These are phyloP conservation scores for Fomes fomentarius DNA, from an alignment of 1,284 basidiomycete genomes.

Conservation along the genomic window DNA sequence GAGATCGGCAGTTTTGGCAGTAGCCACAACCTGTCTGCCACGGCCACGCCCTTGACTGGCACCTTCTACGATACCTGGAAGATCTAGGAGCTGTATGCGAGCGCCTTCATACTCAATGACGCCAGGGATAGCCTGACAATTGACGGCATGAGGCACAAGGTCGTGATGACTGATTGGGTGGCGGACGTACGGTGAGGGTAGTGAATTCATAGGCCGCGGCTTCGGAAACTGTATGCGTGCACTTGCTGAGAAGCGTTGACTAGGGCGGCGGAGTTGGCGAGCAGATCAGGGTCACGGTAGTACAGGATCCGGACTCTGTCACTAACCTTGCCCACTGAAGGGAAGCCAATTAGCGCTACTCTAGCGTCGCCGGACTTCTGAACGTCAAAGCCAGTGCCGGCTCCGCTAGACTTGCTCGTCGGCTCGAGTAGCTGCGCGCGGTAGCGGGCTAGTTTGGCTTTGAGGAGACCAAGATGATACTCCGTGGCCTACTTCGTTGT, in stretches of 20 bases:
- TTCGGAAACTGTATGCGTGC: constrained; percentile 89
- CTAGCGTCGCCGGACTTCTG: constrained; percentile 94
- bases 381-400: constrained; percentile 91
- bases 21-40: constrained; percentile 94
- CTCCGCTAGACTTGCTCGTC: constrained; percentile 76
- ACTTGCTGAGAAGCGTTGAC: constrained; percentile 91
- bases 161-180: background rate
- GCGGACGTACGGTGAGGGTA: constrained; percentile 73
- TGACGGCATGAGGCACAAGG: constrained; percentile 3
- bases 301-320: constrained; percentile 1
- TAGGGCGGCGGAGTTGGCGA: constrained; percentile 36
- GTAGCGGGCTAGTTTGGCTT: constrained; percentile 92
- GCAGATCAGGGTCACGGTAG: background rate
- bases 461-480: constrained; percentile 87
- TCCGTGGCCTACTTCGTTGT: constrained; percentile 75
- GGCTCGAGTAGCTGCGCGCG: constrained; percentile 90
- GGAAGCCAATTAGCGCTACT: constrained; percentile 93
- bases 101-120: constrained; percentile 94
- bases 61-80: constrained; percentile 98
- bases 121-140: constrained; percentile 83
- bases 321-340: constrained; percentile 87
- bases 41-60: constrained; percentile 93
- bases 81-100: constrained; percentile 90
- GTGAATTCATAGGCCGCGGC: constrained; percentile 97
- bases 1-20: constrained; percentile 95